These are phyloP conservation scores for Adansonia grandidieri DNA, from an alignment of 441 rosid genomes.

Conservation along the genomic window DNA sequence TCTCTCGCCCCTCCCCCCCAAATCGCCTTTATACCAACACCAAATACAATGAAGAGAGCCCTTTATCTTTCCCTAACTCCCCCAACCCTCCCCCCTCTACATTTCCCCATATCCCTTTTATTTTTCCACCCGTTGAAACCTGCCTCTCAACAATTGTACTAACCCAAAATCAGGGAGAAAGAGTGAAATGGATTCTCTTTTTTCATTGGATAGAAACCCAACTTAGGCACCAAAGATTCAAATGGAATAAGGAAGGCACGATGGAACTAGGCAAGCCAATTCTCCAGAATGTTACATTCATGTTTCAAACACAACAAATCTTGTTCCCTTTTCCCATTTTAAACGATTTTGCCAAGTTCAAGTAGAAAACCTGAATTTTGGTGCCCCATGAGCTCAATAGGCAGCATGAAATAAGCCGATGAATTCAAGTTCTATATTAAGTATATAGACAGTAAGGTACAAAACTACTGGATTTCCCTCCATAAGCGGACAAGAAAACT, in stretches of 20 bases:
- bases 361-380: neutral
- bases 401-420: slow-evolving; percentile 8
- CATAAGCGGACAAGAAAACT: slow-evolving; percentile 4
- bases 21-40: neutral
- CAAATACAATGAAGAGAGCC: neutral
- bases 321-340: neutral
- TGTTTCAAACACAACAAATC: neutral
- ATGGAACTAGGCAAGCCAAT: neutral
- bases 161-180: neutral
- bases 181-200: neutral
- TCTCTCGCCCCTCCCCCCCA: neutral
- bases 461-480: neutral
- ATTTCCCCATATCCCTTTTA: no score
- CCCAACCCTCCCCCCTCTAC: neutral
- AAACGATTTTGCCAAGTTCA: neutral
- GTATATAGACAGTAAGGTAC: neutral
- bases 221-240: neutral
- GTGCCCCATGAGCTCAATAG: neutral
- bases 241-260: neutral
- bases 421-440: neutral
- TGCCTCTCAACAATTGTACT: neutral
- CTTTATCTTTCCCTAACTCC: neutral
- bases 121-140: neutral
- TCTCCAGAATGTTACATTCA: neutral
- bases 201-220: neutral